Conservation (phyloP, 441 rosid genomes). For the Rhodomyrtus psidioides region DNA sequence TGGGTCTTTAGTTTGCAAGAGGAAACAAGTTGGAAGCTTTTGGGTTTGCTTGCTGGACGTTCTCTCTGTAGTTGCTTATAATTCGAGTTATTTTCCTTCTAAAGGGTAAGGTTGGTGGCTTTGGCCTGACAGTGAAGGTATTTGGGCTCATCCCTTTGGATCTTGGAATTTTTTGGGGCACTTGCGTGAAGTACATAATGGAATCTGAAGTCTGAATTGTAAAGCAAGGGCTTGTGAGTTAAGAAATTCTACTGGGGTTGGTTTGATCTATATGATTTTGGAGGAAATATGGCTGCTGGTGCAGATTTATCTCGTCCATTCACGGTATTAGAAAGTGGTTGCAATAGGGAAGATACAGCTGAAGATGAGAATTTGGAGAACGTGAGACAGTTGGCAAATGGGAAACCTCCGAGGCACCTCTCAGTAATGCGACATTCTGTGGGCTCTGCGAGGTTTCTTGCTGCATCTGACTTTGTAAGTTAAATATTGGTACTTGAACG, state of each 20-base stretch:
- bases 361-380: slow-evolving; percentile 44
- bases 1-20: not conserved
- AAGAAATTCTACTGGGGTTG: slow-evolving; percentile 4
- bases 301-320: slow-evolving; percentile 57
- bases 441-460: slow-evolving; percentile 34
- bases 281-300: slow-evolving; percentile 43
- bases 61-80: not conserved
- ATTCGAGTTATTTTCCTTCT: slow-evolving; percentile 6
- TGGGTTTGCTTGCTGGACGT: slow-evolving; percentile 7
- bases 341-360: slow-evolving; percentile 24
- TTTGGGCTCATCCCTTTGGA: slow-evolving; percentile 8
- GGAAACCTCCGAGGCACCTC: slow-evolving; percentile 80
- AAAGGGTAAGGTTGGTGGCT: slow-evolving; percentile 2
- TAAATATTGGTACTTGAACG: not conserved
- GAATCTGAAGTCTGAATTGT: not conserved
- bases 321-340: slow-evolving; percentile 45
- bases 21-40: not conserved
- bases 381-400: slow-evolving; percentile 39
- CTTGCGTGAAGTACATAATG: not conserved
- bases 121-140: slow-evolving; percentile 1
- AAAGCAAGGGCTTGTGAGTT: not conserved
- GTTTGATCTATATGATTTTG: slow-evolving; percentile 38
- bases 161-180: not conserved
- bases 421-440: slow-evolving; percentile 37
- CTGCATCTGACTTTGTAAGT: slow-evolving; percentile 50